phyloP scores from a whole-genome alignment of 1,139 yeast genomes.

The Suhomyces bolitotheri region DNA sequence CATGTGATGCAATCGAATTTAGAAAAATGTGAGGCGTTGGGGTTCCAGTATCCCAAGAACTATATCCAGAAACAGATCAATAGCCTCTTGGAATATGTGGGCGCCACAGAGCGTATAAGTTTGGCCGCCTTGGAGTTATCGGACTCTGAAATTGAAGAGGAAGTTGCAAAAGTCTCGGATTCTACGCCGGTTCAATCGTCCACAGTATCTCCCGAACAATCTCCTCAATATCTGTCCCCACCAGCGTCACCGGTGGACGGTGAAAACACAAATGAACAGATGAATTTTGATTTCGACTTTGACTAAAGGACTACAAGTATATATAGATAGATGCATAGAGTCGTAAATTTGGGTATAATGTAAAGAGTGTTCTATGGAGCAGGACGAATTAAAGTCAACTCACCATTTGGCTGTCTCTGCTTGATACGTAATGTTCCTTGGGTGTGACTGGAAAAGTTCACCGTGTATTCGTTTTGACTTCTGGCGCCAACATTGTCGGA shows the following conservation, averaged over 20 bases:
- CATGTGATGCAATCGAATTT: slow-evolving; percentile 1
- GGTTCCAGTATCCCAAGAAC: slow-evolving; percentile 31
- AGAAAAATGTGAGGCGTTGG: slow-evolving; percentile 29
- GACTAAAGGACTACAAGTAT: too few relatives aligned
- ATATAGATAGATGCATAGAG: too few relatives aligned
- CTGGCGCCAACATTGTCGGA: not conserved
- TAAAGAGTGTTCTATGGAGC: slow-evolving; percentile 1
- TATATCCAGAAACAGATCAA: slow-evolving; percentile 18
- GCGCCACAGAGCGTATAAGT: slow-evolving; percentile 2
- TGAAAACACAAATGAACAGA: too few relatives aligned
- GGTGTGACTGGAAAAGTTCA: slow-evolving; percentile 10
- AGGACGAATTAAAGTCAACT: slow-evolving; percentile 7
- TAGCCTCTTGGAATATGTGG: slow-evolving; percentile 1
- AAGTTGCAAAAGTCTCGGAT: too few relatives aligned
- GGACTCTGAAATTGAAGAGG: slow-evolving; percentile 2
- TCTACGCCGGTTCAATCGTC: too few relatives aligned
- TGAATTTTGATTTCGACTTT: too few relatives aligned
- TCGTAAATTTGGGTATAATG: too few relatives aligned
- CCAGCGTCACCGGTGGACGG: too few relatives aligned
- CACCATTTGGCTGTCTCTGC: slow-evolving; percentile 6
- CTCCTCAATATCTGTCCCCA: too few relatives aligned
- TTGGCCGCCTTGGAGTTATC: slow-evolving; percentile 4
- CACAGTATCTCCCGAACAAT: too few relatives aligned
- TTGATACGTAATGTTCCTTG: slow-evolving; percentile 11
- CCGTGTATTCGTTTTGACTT: slow-evolving; percentile 6